Base-by-base conservation (phyloP, 2,329 filamentous ascomycete genomes). In the Venturia oleaginea region DNA sequence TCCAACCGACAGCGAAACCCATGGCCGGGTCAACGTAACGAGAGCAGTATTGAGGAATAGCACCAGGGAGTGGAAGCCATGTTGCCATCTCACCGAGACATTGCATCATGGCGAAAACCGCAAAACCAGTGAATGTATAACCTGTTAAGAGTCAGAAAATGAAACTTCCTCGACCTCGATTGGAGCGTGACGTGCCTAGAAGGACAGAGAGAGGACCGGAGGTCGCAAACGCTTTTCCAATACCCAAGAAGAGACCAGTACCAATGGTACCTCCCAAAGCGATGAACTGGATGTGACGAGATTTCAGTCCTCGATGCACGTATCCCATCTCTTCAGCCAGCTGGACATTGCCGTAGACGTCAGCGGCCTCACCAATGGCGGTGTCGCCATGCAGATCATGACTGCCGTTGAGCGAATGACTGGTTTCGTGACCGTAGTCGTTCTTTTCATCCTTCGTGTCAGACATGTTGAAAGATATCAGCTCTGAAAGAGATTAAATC, bases 1-100 rank as follows among this genome's bases (percentile, higher is more conserved):
- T 86, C 89, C 89, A 92, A 24, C 90, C 89, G 82, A 92, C 88
- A 24, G 88, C 82, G 70, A 92, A 92, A 8, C 88, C 88, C 59
- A 91, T 78, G 64, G 86, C 86, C 13, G 84, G 86, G 70, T 90
- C 86, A 65, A 91, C 82, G 70, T 93, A 91, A 22, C 90, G 87
- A 46, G 85, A 82, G 27, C 89, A 88, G 70, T 92, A 93, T 51
- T 86, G 82, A 37, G 88, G 89, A 72, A 92, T 92, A 48, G 88
- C 87, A 65, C 89, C 90, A 24, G 87, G 80, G 42, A 92, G 85
- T 6, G 91, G 91, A 34, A 92, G 86, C 69, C 86, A 91, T 13
- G 89, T 87, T 11, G 89, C 87, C 81, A 94, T 88, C 76, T 95
- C 82, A 63, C 80, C 80, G 34, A 84, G 74, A 57, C 79, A 80